A percentile compares a stretch with the other conserved stretches of the same genome.
Evolutionary conservation across 1,139 yeast genomes (phyloP).

Genomic region (Hyphopichia pseudoburtonii): DNA sequence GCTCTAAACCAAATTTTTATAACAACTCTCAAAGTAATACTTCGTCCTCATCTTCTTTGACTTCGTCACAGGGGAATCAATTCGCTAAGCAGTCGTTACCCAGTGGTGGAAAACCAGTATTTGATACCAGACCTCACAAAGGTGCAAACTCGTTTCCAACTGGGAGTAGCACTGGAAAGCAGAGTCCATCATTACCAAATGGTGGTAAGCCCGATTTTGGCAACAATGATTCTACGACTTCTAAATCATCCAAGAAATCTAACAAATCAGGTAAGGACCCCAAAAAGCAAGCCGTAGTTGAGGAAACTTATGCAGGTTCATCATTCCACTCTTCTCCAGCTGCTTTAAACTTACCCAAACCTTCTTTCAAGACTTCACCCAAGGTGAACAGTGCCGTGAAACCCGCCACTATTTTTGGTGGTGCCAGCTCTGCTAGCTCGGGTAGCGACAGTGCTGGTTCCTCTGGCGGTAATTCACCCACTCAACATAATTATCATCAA

Average conservation of each 20-base stretch:
- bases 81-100: conserved; percentile 21
- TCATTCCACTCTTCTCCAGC: conserved; percentile 60
- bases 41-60: not conserved
- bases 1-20: conserved; percentile 16
- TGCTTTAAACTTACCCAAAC: conserved; percentile 57
- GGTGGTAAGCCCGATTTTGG: conserved; percentile 22
- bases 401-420: conserved; percentile 6
- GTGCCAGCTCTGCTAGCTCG: not conserved
- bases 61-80: not conserved
- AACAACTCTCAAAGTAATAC: conserved; percentile 7
- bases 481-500: not conserved
- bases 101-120: conserved; percentile 35
- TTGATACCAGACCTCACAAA: conserved; percentile 9
- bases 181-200: conserved; percentile 14
- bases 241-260: not conserved
- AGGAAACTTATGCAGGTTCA: conserved; percentile 54
- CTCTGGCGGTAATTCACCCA: conserved; percentile 7
- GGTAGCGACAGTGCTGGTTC: conserved; percentile 3
- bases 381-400: conserved; percentile 14
- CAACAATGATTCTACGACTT: conserved; percentile 5
- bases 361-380: conserved; percentile 45
- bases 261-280: conserved; percentile 3
- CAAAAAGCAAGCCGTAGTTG: conserved; percentile 14
- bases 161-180: conserved; percentile 9
- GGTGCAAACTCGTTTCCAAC: conserved; percentile 1